These are phyloP conservation scores for Porphyridium purpureum DNA, from an alignment of 23 red algal species.

Conservation along the genomic window DNA sequence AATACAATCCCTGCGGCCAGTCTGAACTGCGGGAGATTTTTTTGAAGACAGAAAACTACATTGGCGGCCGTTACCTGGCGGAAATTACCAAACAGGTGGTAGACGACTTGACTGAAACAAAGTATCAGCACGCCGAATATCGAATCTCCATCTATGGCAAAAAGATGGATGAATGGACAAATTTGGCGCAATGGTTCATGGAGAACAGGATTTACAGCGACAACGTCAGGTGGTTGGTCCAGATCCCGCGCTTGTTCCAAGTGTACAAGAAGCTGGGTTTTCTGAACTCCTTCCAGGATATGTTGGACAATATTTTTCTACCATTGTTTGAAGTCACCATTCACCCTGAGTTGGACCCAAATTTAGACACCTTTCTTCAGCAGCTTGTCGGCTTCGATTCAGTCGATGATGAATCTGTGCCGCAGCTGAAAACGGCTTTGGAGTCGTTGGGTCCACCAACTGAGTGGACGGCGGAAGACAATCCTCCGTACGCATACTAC, in stretches of 20 bases:
- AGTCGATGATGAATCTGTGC: slow-evolving; percentile 84
- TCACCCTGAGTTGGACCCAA: slow-evolving; percentile 47
- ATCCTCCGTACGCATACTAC: slow-evolving; percentile 85
- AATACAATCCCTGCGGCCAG: slow-evolving; percentile 39
- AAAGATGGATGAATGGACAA: slow-evolving; percentile 53
- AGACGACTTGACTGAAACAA: slow-evolving; percentile 43
- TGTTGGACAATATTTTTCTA: slow-evolving; percentile 72
- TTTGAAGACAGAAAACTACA: slow-evolving; percentile 91
- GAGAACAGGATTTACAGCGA: slow-evolving; percentile 59
- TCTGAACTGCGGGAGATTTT: slow-evolving; percentile 84
- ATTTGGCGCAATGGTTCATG: slow-evolving; percentile 50
- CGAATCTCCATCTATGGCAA: slow-evolving; percentile 85
- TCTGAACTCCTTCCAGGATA: slow-evolving; percentile 47
- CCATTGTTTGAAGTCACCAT: slow-evolving; percentile 82
- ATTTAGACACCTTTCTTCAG: slow-evolving; percentile 44
- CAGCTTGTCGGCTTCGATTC: slow-evolving; percentile 94
- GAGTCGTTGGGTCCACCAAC: slow-evolving; percentile 30
- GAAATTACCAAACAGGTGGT: slow-evolving; percentile 77
- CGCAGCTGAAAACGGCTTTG: slow-evolving; percentile 35
- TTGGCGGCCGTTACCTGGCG: slow-evolving; percentile 71
- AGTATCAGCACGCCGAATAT: slow-evolving; percentile 85
- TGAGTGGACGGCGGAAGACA: slow-evolving; percentile 32
- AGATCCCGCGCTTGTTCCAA: slow-evolving; percentile 79
- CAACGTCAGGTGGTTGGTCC: slow-evolving; percentile 83
- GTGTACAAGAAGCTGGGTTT: slow-evolving; percentile 37